Evolutionary conservation across 2,329 filamentous ascomycete species (phyloP).

Genomic region (Epichloe aotearoae): DNA sequence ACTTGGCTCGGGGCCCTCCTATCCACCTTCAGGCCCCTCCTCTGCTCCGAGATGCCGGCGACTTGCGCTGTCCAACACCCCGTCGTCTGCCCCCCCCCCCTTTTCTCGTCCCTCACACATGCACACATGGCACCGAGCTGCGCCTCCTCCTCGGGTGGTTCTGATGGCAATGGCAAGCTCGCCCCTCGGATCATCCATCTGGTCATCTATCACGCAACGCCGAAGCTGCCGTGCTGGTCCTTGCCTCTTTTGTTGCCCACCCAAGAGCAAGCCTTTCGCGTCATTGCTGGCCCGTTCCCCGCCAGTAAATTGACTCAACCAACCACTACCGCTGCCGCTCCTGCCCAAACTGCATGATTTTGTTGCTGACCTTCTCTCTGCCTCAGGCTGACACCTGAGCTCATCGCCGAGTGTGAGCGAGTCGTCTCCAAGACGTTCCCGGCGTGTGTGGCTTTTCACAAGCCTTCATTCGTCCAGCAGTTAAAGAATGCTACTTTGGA

Average conservation of each 20-base stretch:
- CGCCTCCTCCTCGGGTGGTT: no score
- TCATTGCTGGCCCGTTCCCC: neutral
- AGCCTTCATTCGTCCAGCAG: constrained; percentile 47
- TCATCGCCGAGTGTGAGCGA: constrained; percentile 45
- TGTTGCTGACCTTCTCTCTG: constrained; percentile 8
- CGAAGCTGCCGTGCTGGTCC: no score
- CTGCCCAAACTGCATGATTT: neutral
- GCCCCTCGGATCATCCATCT: no score
- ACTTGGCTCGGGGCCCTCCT: constrained; percentile 4
- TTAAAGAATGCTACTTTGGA: constrained; percentile 44
- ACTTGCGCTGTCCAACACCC: neutral
- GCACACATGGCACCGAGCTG: no score
- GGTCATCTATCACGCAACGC: no score
- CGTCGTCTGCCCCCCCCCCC: neutral
- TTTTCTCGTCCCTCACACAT: neutral
- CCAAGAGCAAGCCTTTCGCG: neutral
- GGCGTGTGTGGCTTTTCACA: constrained; percentile 49
- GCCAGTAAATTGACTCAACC: neutral
- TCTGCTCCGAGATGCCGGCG: constrained; percentile 7
- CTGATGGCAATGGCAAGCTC: no score
- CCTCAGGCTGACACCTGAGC: constrained; percentile 38
- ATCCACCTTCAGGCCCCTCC: neutral
- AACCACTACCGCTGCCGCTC: neutral
- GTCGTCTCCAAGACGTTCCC: constrained; percentile 48
- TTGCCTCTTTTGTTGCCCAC: neutral